These are phyloP conservation scores for Phytophthora agathidicida DNA, from an alignment of 352 stramenopile species.

Conservation along the genomic window DNA sequence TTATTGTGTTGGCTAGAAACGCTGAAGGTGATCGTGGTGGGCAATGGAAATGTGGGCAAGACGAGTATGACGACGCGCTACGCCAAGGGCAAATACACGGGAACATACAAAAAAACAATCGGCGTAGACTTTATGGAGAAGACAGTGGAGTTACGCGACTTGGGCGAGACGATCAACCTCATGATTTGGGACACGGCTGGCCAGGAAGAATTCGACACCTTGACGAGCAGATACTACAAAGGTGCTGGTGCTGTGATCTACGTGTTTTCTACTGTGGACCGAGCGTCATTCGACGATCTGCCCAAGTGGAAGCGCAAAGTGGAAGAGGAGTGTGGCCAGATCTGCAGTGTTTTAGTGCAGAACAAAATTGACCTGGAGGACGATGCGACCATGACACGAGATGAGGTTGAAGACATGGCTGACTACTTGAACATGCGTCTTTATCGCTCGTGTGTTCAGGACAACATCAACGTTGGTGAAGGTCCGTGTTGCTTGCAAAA, in stretches of 20 bases:
- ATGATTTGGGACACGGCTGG: conserved; percentile 88
- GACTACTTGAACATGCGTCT: conserved; percentile 60
- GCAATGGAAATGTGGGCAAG: conserved; percentile 87
- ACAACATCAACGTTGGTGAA: conserved; percentile 79
- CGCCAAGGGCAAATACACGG: conserved; percentile 78
- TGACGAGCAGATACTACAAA: conserved; percentile 85
- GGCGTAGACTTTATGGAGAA: conserved; percentile 89
- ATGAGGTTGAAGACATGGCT: conserved; percentile 70
- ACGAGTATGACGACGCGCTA: conserved; percentile 84
- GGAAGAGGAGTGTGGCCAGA: conserved; percentile 65
- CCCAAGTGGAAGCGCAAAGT: conserved; percentile 78
- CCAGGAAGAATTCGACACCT: conserved; percentile 82
- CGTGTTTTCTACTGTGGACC: conserved; percentile 78
- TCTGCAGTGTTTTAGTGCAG: conserved; percentile 74
- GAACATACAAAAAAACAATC: conserved; percentile 88
- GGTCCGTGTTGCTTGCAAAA: conserved; percentile 20
- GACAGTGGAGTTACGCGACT: conserved; percentile 64
- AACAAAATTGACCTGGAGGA: conserved; percentile 81
- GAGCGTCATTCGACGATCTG: conserved; percentile 72
- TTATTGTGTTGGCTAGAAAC: conserved; percentile 47
- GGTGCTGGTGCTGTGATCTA: conserved; percentile 70
- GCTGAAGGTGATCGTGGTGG: conserved; percentile 84
- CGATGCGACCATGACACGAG: conserved; percentile 59
- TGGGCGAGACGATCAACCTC: conserved; percentile 68
- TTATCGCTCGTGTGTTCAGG: conserved; percentile 70